phyloP scores from a whole-genome alignment of 2,329 filamentous ascomycete species.

The Monilinia fructicola region DNA sequence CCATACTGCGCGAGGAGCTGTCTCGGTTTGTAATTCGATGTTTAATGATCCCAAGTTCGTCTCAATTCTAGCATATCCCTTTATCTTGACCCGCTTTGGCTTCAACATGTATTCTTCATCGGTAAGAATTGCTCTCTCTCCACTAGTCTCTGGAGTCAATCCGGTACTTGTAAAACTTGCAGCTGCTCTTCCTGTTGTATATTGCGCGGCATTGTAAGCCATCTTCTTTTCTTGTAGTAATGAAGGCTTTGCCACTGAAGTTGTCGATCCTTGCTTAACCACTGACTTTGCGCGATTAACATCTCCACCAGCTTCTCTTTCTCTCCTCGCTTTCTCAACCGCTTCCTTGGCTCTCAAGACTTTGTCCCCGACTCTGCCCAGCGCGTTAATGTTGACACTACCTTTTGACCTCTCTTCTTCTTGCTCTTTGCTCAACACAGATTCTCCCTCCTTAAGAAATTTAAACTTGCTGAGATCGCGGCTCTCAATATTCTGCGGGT shows the following conservation, averaged over 20 bases:
- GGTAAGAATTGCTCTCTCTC: slow-evolving; percentile 78
- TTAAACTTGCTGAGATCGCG: slow-evolving; percentile 86
- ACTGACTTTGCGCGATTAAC: slow-evolving; percentile 51
- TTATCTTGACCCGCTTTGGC: slow-evolving; percentile 81
- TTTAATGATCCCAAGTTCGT: slow-evolving; percentile 85
- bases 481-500: slow-evolving; percentile 84
- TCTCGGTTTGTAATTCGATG: slow-evolving; percentile 86
- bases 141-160: slow-evolving; percentile 85
- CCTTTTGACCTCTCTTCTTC: slow-evolving; percentile 63
- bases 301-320: slow-evolving; percentile 62
- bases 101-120: slow-evolving; percentile 98
- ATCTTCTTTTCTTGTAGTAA: slow-evolving; percentile 57
- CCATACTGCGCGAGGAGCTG: slow-evolving; percentile 91
- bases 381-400: slow-evolving; percentile 74
- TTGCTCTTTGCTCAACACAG: slow-evolving; percentile 67
- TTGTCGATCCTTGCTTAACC: slow-evolving; percentile 43
- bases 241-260: slow-evolving; percentile 42
- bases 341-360: slow-evolving; percentile 89
- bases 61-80: slow-evolving; percentile 86
- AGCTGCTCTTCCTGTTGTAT: slow-evolving; percentile 88
- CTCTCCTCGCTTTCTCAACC: slow-evolving; percentile 82
- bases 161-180: slow-evolving; percentile 96
- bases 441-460: slow-evolving; percentile 79
- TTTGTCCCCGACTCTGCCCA: slow-evolving; percentile 78
- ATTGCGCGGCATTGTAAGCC: slow-evolving; percentile 81